A percentile compares a stretch with the other conserved stretches of the same genome.
These are phyloP conservation scores for Diaporthe sp. DNA, from an alignment of 2,329 filamentous ascomycete genomes.

Conservation along the genomic window DNA sequence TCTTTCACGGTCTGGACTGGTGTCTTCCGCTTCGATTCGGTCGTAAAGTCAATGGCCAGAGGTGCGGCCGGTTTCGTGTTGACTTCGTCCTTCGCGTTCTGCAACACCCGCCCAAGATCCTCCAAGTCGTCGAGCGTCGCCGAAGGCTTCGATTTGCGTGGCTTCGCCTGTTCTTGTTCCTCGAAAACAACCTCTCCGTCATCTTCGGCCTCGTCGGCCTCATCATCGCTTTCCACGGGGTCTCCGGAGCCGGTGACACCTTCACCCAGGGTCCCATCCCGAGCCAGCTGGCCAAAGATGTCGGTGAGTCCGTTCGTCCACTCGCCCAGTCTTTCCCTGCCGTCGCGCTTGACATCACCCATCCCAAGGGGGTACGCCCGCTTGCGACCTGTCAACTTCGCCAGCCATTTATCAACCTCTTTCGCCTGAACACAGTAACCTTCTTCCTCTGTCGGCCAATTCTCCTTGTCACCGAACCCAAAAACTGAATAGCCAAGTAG, in stretches of 20 bases:
- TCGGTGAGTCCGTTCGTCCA: conserved; percentile 84
- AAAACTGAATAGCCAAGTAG: conserved; percentile 93
- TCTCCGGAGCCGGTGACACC: conserved; percentile 85
- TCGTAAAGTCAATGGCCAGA: conserved; percentile 88
- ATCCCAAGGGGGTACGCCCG: conserved; percentile 90
- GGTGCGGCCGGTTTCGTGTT: conserved; percentile 57
- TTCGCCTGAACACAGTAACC: conserved; percentile 95
- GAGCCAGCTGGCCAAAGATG: conserved; percentile 74
- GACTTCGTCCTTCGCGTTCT: conserved; percentile 58
- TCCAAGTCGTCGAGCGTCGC: conserved; percentile 82
- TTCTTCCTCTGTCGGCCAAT: conserved; percentile 91
- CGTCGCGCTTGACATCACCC: conserved; percentile 86
- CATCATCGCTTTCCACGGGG: conserved; percentile 86
- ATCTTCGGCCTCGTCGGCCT: conserved; percentile 72
- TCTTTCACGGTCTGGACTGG: conserved; percentile 75
- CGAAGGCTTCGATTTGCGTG: conserved; percentile 58
- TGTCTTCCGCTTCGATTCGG: conserved; percentile 61
- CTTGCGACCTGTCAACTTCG: conserved; percentile 89
- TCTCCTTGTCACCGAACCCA: conserved; percentile 91
- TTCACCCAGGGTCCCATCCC: conserved; percentile 71
- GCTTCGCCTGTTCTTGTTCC: conserved; percentile 59
- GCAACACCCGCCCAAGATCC: conserved; percentile 80
- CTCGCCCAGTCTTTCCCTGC: conserved; percentile 75
- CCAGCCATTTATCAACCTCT: conserved; percentile 95
- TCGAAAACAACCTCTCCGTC: conserved; percentile 67